These are phyloP conservation scores for Aspergillus tubingensis DNA, from an alignment of 2,329 filamentous ascomycete species.

Conservation along the genomic window DNA sequence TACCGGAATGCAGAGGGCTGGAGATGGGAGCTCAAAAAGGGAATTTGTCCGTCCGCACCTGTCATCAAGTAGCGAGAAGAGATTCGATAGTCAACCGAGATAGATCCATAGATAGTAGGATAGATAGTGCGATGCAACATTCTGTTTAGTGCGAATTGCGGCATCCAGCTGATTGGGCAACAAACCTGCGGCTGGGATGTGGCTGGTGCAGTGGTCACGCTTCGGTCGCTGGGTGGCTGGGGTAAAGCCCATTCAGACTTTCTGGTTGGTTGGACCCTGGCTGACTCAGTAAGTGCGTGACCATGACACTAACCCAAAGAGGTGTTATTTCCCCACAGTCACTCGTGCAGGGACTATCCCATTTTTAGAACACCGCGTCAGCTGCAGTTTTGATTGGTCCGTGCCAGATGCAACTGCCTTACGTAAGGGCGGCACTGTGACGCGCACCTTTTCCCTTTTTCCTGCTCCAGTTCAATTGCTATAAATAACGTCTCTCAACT, in stretches of 20 bases:
- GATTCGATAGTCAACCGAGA: too few relatives aligned
- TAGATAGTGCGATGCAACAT: neutral
- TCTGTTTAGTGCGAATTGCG: neutral
- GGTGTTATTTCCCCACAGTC: neutral
- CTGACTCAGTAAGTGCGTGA: neutral
- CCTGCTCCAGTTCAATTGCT: too few relatives aligned
- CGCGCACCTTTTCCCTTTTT: too few relatives aligned
- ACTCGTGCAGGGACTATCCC: neutral
- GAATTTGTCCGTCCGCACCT: too few relatives aligned
- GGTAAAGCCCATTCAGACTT: neutral
- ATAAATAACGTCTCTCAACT: too few relatives aligned
- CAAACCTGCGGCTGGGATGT: neutral
- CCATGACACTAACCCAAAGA: neutral
- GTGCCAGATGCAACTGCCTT: neutral
- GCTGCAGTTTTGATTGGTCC: neutral
- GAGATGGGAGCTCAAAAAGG: too few relatives aligned
- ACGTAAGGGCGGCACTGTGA: neutral
- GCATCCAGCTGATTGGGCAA: neutral
- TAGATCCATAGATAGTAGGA: too few relatives aligned
- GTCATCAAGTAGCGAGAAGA: too few relatives aligned
- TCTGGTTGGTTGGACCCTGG: neutral
- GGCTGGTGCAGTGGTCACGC: neutral
- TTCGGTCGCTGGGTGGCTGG: neutral
- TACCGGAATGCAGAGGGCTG: too few relatives aligned
- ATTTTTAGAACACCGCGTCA: slow-evolving; percentile 4